Conservation (phyloP, 108 stramenopile genomes). For the Skeletonema tropicum region DNA sequence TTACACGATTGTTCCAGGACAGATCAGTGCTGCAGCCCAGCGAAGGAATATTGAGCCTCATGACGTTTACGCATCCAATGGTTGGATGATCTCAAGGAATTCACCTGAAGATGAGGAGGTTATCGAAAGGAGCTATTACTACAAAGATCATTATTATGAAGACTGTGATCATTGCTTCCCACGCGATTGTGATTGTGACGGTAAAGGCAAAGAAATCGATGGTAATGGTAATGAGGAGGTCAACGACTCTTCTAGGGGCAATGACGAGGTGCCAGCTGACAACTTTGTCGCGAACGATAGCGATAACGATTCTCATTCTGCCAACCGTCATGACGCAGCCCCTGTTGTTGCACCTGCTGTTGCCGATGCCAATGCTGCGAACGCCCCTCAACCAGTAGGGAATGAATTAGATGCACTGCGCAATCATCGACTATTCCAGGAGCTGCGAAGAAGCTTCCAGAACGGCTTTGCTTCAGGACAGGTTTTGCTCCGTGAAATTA, state of each 20-base stretch:
- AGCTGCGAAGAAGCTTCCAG: no score
- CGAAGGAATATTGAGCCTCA: not conserved
- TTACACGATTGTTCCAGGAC: constrained; percentile 16
- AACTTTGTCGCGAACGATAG: not conserved
- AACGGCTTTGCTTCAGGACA: no score
- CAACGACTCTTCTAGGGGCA: no score
- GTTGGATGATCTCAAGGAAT: not conserved
- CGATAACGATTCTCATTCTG: not conserved
- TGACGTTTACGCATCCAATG: not conserved
- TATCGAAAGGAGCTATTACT: no score
- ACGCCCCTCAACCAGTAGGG: not conserved
- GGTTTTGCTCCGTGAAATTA: no score
- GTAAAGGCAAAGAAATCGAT: no score
- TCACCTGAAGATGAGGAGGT: no score
- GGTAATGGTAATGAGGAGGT: no score
- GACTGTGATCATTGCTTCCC: no score
- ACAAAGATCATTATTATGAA: no score
- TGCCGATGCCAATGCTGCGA: not conserved
- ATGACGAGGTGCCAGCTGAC: not conserved
- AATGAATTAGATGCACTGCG: not conserved
- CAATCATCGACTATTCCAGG: no score
- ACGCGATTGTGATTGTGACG: no score
- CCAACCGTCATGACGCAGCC: not conserved
- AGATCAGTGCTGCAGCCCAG: constrained; percentile 8
- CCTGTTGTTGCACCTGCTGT: not conserved